phyloP scores from a whole-genome alignment of 2,329 filamentous ascomycete genomes.

The Macrophomina pseudophaseolina region DNA sequence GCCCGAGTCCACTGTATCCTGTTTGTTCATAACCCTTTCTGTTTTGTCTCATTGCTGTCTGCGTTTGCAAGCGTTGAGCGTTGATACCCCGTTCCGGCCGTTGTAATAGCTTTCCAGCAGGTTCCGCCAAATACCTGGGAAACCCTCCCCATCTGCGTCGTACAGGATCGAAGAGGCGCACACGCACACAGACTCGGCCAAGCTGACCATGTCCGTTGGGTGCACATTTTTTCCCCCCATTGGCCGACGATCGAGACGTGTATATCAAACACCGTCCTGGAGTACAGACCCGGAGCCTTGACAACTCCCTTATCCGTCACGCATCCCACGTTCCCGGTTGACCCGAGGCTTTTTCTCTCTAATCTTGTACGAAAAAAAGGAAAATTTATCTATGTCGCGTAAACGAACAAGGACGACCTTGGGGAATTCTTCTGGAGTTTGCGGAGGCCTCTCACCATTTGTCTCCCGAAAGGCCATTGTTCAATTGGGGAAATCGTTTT shows the following conservation, averaged over 20 bases:
- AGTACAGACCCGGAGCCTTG: slow-evolving; percentile 1
- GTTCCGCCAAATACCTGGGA: background rate
- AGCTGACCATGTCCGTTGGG: background rate
- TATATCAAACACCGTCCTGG: background rate
- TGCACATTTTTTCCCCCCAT: background rate
- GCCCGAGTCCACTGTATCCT: background rate
- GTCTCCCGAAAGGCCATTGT: background rate
- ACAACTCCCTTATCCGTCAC: background rate
- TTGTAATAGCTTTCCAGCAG: slow-evolving; percentile 15
- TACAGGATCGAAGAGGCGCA: background rate
- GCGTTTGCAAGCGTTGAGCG: slow-evolving; percentile 22
- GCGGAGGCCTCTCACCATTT: background rate
- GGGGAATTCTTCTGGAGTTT: slow-evolving; percentile 1
- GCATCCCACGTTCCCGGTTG: background rate
- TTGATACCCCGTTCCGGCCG: slow-evolving; percentile 20
- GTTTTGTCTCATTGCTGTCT: slow-evolving; percentile 1
- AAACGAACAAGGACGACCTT: slow-evolving; percentile 11
- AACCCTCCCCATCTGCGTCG: background rate
- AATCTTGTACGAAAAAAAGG: slow-evolving; percentile 10
- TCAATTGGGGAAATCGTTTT: too few species aligned
- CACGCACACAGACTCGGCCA: background rate
- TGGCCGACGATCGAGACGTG: background rate
- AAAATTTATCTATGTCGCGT: background rate
- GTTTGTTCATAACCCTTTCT: background rate
- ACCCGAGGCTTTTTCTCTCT: slow-evolving; percentile 4